A percentile compares a stretch with the other conserved stretches of the same genome.
phyloP scores from a whole-genome alignment of 2,329 filamentous ascomycete species.

The Apiospora rasikravindrae region DNA sequence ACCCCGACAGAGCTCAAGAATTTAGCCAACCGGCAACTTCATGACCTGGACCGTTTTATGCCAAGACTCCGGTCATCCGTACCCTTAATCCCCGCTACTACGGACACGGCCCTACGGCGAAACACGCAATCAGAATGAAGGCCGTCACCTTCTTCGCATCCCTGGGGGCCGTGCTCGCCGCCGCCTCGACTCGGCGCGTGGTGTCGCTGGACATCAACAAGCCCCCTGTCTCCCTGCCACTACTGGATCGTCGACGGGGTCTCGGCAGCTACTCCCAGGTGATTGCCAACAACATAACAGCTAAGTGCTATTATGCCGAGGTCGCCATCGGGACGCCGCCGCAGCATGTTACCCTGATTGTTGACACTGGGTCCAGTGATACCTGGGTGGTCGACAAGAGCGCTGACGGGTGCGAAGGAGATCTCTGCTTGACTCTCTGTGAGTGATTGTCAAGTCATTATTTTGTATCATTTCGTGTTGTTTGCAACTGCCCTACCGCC shows the following conservation, averaged over 20 bases:
- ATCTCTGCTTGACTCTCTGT: background rate
- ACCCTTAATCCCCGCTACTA: background rate
- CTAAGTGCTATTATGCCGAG: constrained; percentile 40
- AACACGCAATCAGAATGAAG: background rate
- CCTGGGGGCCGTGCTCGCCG: constrained; percentile 21
- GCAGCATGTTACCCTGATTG: constrained; percentile 58
- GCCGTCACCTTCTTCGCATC: constrained; percentile 23
- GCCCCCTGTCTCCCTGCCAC: constrained; percentile 13
- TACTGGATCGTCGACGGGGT: background rate
- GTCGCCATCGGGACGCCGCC: constrained; percentile 64
- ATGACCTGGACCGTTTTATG: background rate
- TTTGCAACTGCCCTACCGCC: background rate
- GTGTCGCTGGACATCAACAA: constrained; percentile 34
- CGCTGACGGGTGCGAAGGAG: background rate
- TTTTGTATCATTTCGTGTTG: no score
- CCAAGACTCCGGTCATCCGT: background rate
- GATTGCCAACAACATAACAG: constrained; percentile 53
- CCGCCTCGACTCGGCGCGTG: constrained; percentile 30
- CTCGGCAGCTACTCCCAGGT: constrained; percentile 40
- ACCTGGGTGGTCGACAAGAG: constrained; percentile 49
- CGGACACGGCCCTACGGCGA: background rate
- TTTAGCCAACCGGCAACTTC: background rate
- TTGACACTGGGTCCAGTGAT: constrained; percentile 69
- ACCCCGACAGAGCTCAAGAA: background rate
- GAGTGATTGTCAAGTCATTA: background rate